A percentile compares a stretch with the other conserved stretches of the same genome.
Evolutionary conservation across 306 rosid species (phyloP).

Genomic region (Rosa lucieae): DNA sequence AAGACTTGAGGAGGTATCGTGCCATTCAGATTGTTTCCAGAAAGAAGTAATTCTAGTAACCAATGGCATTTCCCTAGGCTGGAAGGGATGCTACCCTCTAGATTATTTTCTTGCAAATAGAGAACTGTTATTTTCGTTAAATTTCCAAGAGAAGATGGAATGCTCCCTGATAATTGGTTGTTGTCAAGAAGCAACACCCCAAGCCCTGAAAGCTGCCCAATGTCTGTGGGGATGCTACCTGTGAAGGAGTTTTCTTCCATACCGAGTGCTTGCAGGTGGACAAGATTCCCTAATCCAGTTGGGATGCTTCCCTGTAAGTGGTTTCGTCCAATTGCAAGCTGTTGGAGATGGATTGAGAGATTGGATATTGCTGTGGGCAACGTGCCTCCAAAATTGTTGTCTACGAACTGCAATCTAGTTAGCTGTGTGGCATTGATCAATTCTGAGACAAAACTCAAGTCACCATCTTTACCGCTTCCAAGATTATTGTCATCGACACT

Average conservation of each 20-base stretch:
- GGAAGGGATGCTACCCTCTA: neutral
- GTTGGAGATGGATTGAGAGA: neutral
- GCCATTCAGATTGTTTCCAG: neutral
- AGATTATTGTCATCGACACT: rapidly evolving
- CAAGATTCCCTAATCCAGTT: neutral
- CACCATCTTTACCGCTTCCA: neutral
- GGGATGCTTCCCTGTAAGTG: neutral
- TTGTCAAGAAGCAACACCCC: rapidly evolving
- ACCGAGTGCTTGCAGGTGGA: rapidly evolving
- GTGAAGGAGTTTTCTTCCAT: neutral
- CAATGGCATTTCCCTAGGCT: neutral
- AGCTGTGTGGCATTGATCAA: neutral
- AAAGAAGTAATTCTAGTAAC: neutral
- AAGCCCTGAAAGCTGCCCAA: neutral
- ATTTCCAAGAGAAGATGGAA: neutral
- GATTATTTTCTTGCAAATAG: neutral
- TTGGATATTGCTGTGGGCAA: neutral
- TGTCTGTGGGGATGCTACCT: neutral
- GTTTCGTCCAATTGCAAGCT: rapidly evolving
- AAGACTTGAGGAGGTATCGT: neutral
- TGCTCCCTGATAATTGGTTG: neutral
- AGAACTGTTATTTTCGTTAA: rapidly evolving
- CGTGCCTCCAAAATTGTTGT: neutral
- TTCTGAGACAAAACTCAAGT: neutral
- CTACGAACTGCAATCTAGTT: rapidly evolving